Conservation (phyloP, 2,329 filamentous ascomycete genomes). For the Talaromyces sp. region DNA sequence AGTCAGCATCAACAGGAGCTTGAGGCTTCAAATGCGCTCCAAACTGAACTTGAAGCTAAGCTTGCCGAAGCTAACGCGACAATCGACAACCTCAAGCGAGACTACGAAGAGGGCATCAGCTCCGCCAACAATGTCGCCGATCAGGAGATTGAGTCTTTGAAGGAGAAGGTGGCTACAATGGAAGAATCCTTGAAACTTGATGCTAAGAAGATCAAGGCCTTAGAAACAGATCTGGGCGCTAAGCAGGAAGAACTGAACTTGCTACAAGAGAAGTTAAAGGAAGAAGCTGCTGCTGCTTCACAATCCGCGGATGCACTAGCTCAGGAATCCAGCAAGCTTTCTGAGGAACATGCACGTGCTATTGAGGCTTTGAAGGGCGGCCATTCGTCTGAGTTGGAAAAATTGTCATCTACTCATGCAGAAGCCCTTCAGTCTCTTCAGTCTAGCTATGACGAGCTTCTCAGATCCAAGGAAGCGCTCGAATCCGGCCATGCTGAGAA, state of each 20-base stretch:
- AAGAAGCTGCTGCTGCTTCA: conserved; percentile 33
- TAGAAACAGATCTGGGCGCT: conserved; percentile 33
- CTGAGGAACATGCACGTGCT: conserved; percentile 34
- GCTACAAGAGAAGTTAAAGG: conserved; percentile 37
- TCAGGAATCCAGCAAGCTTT: conserved; percentile 26
- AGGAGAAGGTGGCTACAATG: conserved; percentile 33
- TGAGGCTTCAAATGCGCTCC: conserved; percentile 31
- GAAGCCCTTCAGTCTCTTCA: conserved; percentile 32
- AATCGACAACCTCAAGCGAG: conserved; percentile 29
- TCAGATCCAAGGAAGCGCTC: conserved; percentile 28
- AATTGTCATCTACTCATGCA: conserved; percentile 30
- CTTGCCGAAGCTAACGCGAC: conserved; percentile 35
- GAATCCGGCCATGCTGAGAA: conserved; percentile 32
- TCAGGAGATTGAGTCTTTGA: conserved; percentile 36
- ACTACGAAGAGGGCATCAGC: conserved; percentile 32
- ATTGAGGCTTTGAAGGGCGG: conserved; percentile 34
- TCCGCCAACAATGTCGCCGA: conserved; percentile 33
- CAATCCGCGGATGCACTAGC: conserved; percentile 35
- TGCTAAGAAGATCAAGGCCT: conserved; percentile 32
- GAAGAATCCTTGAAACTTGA: conserved; percentile 32
- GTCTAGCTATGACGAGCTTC: conserved; percentile 33
- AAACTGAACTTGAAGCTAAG: conserved; percentile 31
- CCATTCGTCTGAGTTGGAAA: conserved; percentile 35
- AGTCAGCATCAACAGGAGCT: conserved; percentile 35
- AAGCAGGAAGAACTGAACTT: conserved; percentile 37